Conservation (phyloP, 192 early-diverging fungal species). For the Gamsiella multidivaricata region DNA sequence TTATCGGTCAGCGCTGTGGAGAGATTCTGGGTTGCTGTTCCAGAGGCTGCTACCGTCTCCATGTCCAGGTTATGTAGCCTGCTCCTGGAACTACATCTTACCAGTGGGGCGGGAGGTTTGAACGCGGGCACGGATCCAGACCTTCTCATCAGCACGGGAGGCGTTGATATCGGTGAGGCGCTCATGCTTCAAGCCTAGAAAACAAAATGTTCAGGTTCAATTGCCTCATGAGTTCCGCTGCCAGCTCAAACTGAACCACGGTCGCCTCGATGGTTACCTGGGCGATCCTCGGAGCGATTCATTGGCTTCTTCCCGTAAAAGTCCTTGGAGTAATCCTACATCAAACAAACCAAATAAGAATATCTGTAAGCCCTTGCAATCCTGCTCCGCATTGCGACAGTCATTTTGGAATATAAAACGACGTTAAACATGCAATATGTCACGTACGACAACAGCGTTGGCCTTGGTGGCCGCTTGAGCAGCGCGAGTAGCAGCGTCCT, state of each 20-base stretch:
- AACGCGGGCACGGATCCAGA: constrained; percentile 90
- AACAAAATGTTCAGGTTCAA: background rate
- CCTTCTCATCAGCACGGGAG: constrained; percentile 74
- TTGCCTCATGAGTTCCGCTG: background rate
- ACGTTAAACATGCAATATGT: background rate
- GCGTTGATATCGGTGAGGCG: constrained; percentile 72
- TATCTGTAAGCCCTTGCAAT: background rate
- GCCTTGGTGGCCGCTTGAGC: constrained; percentile 69
- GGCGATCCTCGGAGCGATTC: constrained; percentile 86
- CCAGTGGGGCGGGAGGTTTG: constrained; percentile 90
- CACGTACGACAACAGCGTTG: constrained; percentile 24
- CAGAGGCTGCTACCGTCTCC: background rate
- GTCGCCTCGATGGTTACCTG: constrained; percentile 52
- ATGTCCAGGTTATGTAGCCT: too few relatives aligned
- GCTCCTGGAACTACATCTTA: constrained; percentile 24
- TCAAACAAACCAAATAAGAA: background rate
- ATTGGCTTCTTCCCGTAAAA: constrained; percentile 89
- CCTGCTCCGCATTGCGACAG: too few relatives aligned
- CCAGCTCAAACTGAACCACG: background rate
- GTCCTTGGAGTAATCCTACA: constrained; percentile 82
- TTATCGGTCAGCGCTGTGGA: background rate
- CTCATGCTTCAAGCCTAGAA: constrained; percentile 68
- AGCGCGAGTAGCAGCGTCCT: constrained; percentile 77
- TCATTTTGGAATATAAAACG: too few relatives aligned
- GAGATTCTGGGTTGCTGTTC: background rate